phyloP scores from a whole-genome alignment of 441 rosid genomes.

The Gossypium aridum region DNA sequence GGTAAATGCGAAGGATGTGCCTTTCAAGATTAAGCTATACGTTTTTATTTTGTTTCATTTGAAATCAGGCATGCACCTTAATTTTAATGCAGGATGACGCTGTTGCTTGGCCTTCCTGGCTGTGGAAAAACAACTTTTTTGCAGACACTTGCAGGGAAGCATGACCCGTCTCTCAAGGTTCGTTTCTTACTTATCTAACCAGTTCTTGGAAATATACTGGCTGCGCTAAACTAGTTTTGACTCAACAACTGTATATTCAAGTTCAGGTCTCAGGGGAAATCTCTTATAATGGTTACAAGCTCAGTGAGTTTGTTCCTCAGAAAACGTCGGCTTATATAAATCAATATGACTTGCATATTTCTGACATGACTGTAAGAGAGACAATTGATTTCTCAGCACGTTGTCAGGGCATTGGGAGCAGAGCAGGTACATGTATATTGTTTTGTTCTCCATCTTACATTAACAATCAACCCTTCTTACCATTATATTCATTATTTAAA shows the following conservation, averaged over 20 bases:
- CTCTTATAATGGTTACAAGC: constrained; percentile 23
- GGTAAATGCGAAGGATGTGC: constrained; percentile 10
- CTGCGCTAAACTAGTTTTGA: no score
- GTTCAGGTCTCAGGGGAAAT: constrained; percentile 31
- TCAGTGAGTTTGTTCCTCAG: constrained; percentile 29
- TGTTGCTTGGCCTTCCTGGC: constrained; percentile 41
- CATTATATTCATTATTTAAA: background rate
- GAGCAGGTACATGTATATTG: constrained; percentile 16
- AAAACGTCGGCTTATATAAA: constrained; percentile 31
- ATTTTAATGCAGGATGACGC: constrained; percentile 26
- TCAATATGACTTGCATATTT: constrained; percentile 30
- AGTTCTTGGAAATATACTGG: no score
- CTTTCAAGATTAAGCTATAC: no score
- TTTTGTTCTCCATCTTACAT: background rate
- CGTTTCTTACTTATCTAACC: background rate
- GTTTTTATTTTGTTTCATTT: no score
- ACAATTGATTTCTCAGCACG: constrained; percentile 32
- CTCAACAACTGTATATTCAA: no score
- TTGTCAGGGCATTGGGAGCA: constrained; percentile 32
- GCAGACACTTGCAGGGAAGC: constrained; percentile 31
- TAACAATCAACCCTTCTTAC: background rate
- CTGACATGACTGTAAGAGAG: constrained; percentile 37
- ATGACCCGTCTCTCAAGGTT: constrained; percentile 27
- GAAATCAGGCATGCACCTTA: no score
- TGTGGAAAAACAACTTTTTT: constrained; percentile 43